These are phyloP conservation scores for Wallacemonas sp. DNA, from an alignment of 208 protist genomes.

Conservation along the genomic window DNA sequence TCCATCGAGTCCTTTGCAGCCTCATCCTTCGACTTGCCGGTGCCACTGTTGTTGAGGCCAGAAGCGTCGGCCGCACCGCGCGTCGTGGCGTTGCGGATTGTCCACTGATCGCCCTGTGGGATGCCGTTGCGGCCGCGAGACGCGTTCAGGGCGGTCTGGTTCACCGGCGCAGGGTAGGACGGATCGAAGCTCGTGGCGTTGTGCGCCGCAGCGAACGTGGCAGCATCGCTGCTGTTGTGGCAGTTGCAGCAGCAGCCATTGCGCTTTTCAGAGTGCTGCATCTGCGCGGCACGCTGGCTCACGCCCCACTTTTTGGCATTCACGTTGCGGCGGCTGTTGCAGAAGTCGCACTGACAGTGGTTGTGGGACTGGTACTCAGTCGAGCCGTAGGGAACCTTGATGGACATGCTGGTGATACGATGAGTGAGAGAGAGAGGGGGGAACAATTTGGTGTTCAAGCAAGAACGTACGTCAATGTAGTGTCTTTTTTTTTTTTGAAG, in stretches of 20 bases:
- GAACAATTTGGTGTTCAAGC: not conserved
- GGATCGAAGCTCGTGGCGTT: conserved; percentile 55
- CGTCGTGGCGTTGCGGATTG: conserved; percentile 26
- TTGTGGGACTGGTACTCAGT: conserved; percentile 79
- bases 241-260: conserved; percentile 63
- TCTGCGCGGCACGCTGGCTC: conserved; percentile 31
- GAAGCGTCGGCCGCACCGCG: not conserved
- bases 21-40: conserved; percentile 38
- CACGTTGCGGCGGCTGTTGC: conserved; percentile 68
- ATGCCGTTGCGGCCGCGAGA: conserved; percentile 61
- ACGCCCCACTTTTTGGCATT: conserved; percentile 79
- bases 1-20: conserved; percentile 51
- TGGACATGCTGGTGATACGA: conserved; percentile 43
- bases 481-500: not conserved
- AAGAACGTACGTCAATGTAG: not conserved
- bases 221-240: conserved; percentile 33
- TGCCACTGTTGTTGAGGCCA: conserved; percentile 8
- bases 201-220: conserved; percentile 18
- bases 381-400: conserved; percentile 54
- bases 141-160: conserved; percentile 84
- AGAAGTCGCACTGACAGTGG: conserved; percentile 90
- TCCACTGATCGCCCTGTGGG: conserved; percentile 52
- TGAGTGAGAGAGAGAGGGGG: not conserved
- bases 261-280: conserved; percentile 30
- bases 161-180: conserved; percentile 70